phyloP scores from a whole-genome alignment of 768 basidiomycete genomes.

The Mrakia frigida region DNA sequence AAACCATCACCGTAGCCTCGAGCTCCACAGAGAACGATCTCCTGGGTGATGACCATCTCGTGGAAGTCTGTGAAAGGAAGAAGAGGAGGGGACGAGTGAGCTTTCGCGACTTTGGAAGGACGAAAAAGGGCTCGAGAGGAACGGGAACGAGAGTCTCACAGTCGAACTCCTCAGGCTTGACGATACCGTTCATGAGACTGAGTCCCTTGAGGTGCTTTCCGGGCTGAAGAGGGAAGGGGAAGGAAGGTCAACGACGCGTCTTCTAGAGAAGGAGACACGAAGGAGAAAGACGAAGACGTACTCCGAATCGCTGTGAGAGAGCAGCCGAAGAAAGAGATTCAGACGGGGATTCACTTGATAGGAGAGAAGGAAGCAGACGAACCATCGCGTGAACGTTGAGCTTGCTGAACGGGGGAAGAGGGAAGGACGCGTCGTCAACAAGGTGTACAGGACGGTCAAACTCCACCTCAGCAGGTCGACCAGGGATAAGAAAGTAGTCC shows the following conservation, averaged over 20 bases:
- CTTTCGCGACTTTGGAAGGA: too few relatives aligned
- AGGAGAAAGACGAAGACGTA: too few relatives aligned
- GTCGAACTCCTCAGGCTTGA: constrained; percentile 80
- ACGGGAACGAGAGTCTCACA: constrained; percentile 39
- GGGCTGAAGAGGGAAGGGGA: constrained; percentile 48
- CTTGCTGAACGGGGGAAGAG: constrained; percentile 36
- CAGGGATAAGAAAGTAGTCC: too few relatives aligned
- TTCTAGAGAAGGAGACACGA: too few relatives aligned
- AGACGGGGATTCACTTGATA: too few relatives aligned
- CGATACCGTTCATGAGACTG: constrained; percentile 65
- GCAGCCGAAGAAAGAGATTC: not conserved
- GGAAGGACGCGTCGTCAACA: too few relatives aligned
- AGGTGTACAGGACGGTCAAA: too few relatives aligned
- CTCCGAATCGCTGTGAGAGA: not conserved
- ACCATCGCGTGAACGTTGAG: constrained; percentile 66
- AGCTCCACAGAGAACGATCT: constrained; percentile 61
- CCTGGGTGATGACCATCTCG: constrained; percentile 71
- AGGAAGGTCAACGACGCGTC: too few relatives aligned
- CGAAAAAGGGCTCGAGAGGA: too few relatives aligned
- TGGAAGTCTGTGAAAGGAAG: constrained; percentile 19
- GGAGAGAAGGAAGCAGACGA: not conserved
- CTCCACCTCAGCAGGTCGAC: too few relatives aligned
- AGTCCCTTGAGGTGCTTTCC: constrained; percentile 78
- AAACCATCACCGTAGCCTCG: constrained; percentile 76
- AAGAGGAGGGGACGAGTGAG: not conserved